Evolutionary conservation across 2,329 filamentous ascomycete genomes (phyloP).

Genomic region (Cordyceps tenuipes): DNA sequence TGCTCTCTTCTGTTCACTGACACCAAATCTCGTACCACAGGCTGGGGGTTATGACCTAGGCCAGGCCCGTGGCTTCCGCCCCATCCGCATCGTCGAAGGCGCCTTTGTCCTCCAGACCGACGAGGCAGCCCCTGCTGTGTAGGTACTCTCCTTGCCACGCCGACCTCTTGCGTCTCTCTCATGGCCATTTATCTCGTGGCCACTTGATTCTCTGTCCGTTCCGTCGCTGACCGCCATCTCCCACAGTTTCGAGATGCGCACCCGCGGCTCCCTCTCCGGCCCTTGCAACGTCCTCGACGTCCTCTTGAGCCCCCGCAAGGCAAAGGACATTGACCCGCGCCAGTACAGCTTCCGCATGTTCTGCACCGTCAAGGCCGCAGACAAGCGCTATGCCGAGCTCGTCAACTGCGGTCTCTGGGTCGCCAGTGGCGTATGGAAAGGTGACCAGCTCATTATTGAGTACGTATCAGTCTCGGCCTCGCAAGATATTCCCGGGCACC

Average conservation of each 20-base stretch:
- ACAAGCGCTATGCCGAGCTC: conserved; percentile 39
- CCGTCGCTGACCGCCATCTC: neutral
- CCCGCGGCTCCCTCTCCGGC: conserved; percentile 39
- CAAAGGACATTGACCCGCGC: conserved; percentile 32
- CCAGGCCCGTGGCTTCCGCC: conserved; percentile 31
- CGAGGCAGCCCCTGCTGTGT: conserved; percentile 38
- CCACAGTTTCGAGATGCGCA: conserved; percentile 34
- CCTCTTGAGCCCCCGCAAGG: conserved; percentile 28
- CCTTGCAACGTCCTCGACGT: conserved; percentile 35
- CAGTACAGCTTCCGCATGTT: conserved; percentile 42
- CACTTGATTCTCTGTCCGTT: neutral
- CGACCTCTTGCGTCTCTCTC: neutral
- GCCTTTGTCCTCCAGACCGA: conserved; percentile 40
- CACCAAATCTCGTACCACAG: conserved; percentile 15
- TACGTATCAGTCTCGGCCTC: conserved; percentile 19
- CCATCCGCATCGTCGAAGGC: conserved; percentile 38
- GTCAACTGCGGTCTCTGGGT: conserved; percentile 44
- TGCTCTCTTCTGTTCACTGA: neutral
- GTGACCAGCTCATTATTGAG: conserved; percentile 39
- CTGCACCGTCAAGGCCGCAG: conserved; percentile 41
- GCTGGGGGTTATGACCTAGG: conserved; percentile 35
- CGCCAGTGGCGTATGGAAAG: conserved; percentile 39
- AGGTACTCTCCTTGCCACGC: conserved; percentile 13
- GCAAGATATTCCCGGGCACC: neutral
- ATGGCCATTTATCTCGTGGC: no score